phyloP scores from a whole-genome alignment of 192 early-diverging fungal species.

The Podila clonocystis region DNA sequence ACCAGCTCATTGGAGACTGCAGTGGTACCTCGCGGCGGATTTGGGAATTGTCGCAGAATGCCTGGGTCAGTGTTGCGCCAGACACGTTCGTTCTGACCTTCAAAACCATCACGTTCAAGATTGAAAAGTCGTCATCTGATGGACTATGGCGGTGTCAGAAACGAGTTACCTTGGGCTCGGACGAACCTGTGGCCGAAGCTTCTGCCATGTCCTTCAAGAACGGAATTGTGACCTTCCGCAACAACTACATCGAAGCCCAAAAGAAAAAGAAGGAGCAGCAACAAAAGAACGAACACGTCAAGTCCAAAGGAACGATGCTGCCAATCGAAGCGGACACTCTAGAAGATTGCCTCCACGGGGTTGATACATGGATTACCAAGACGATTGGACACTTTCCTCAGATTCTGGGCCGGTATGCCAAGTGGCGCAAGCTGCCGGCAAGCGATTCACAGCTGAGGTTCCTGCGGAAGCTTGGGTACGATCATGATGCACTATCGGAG shows the following conservation, averaged over 20 bases:
- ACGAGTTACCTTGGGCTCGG: conserved; percentile 19
- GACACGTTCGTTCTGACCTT: conserved; percentile 48
- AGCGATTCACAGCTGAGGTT: conserved; percentile 59
- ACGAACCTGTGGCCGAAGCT: neutral
- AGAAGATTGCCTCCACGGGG: conserved; percentile 64
- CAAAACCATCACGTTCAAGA: conserved; percentile 21
- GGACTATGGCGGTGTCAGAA: conserved; percentile 42
- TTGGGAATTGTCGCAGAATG: conserved; percentile 25
- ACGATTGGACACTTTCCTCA: conserved; percentile 18
- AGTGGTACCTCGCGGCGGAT: conserved; percentile 34
- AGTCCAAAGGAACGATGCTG: conserved; percentile 18
- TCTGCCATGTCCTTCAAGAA: conserved; percentile 1
- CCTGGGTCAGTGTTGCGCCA: conserved; percentile 58
- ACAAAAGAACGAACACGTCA: neutral
- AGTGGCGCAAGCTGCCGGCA: conserved; percentile 65
- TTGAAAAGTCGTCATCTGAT: conserved; percentile 24
- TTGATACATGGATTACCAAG: conserved; percentile 68
- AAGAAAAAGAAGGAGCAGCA: neutral
- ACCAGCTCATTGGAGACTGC: conserved; percentile 55
- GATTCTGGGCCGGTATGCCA: conserved; percentile 55
- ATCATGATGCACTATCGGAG: conserved; percentile 20
- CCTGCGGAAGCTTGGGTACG: conserved; percentile 55
- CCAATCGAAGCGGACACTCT: conserved; percentile 60
- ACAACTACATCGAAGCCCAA: conserved; percentile 9
- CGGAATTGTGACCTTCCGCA: conserved; percentile 24